Base-by-base conservation (phyloP, 495 filamentous ascomycete genomes). In the Pyrenula aspistea region DNA sequence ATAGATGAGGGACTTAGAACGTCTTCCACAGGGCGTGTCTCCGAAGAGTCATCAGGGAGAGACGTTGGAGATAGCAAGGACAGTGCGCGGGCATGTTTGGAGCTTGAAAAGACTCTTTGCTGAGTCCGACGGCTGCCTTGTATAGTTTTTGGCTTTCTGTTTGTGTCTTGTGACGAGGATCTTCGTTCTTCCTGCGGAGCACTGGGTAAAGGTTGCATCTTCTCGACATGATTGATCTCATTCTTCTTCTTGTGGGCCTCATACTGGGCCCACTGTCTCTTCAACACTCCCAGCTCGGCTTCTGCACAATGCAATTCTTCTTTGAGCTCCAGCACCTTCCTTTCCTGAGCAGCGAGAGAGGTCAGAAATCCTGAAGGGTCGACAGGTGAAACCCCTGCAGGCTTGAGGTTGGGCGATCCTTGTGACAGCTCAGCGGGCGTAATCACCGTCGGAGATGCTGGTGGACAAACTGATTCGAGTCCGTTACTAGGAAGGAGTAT, bases 331-430 rank as follows among this genome's bases (percentile, higher is more conserved):
- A 98, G 72, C 3, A 98, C 92, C 54, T 82, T 83, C n/a, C 93
- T 83, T 66, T 98, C 93, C 68, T 96, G 91, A 2, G 89, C 85
- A 12, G 93, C 93, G 56, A 97, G 84, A 25, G 89, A 87, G 36
- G 88, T 88, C 48, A 98, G 81, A 59, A 96, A 86, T n/a, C 82
- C 78, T 61, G 76, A 84, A 22, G 86, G 73, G 61, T 94, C 89
- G 48, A 73, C 74, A 0, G 87, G 83, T 10, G 68, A 64, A 24
- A 65, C 63, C 24, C 67, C 54, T n/a, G 64, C 55, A 22, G 64
- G 25, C 25, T 48, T 66, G 1, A 66, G 61, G 8, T 67, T 62
- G 31, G 67, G 67, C 2, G 65, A 62, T 8, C 62, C 65, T 24
- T 62, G 62, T 2, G 71, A 69, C 0, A 71, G 59, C 47, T 72